Conservation (phyloP, 2,329 filamentous ascomycete genomes). For the Penicillium italicum region DNA sequence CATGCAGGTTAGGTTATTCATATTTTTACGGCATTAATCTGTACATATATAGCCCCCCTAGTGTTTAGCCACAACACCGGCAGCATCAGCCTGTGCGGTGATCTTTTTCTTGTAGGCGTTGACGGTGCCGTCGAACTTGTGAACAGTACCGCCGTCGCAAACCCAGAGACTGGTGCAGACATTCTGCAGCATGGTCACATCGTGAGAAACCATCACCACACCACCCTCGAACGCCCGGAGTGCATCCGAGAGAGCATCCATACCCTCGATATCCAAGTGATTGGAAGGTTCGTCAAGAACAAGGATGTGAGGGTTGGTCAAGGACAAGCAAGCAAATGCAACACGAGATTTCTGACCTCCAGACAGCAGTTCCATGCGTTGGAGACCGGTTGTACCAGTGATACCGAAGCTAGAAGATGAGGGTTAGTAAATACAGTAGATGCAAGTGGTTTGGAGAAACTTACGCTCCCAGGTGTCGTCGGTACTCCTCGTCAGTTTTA, state of each 20-base stretch:
- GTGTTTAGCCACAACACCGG: conserved; percentile 64
- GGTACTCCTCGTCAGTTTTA: conserved; percentile 92
- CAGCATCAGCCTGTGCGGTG: conserved; percentile 77
- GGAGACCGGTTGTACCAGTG: conserved; percentile 91
- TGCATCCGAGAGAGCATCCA: conserved; percentile 88
- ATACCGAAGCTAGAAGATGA: conserved; percentile 54
- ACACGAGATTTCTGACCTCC: conserved; percentile 98
- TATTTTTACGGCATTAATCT: conserved; percentile 4
- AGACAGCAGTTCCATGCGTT: conserved; percentile 91
- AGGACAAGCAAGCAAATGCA: conserved; percentile 90
- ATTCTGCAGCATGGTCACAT: conserved; percentile 96
- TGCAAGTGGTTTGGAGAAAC: conserved; percentile 37
- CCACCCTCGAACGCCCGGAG: conserved; percentile 85
- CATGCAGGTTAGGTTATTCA: not conserved
- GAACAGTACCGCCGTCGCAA: conserved; percentile 87
- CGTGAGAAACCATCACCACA: conserved; percentile 97
- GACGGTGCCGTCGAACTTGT: conserved; percentile 93
- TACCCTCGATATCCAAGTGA: conserved; percentile 97
- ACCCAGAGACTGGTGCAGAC: conserved; percentile 96
- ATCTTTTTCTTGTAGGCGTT: conserved; percentile 98
- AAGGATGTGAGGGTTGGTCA: conserved; percentile 93
- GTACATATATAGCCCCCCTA: conserved; percentile 18
- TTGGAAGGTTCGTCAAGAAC: conserved; percentile 98
- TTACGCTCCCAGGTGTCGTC: conserved; percentile 86
- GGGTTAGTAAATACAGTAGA: not conserved